Conservation (phyloP, 768 basidiomycete species). For the Phylloporus sp. region DNA sequence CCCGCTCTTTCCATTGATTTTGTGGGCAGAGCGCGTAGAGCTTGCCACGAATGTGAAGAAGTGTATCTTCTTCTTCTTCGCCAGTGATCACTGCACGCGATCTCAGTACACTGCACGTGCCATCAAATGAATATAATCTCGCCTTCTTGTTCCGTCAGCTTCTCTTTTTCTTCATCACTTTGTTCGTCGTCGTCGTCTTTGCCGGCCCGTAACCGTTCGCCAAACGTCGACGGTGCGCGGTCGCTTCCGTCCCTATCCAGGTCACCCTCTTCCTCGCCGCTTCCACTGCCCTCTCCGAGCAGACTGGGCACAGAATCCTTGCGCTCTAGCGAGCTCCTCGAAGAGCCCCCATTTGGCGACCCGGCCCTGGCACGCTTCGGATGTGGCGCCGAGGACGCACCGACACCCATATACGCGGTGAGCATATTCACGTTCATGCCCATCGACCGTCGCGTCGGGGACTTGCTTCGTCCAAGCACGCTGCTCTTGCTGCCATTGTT, state of each 20-base stretch:
- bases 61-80: slow-evolving; percentile 76
- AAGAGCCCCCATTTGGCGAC: slow-evolving; percentile 42
- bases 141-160: slow-evolving; percentile 68
- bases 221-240: slow-evolving; percentile 43
- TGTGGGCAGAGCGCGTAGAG: slow-evolving; percentile 54
- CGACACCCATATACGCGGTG: slow-evolving; percentile 50
- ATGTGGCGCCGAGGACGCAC: slow-evolving; percentile 37
- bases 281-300: slow-evolving; percentile 31
- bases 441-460: slow-evolving; percentile 45
- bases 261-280: slow-evolving; percentile 43
- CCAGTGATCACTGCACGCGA: slow-evolving; percentile 57
- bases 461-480: slow-evolving; percentile 42
- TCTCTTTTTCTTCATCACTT: slow-evolving; percentile 37
- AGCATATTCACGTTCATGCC: slow-evolving; percentile 49
- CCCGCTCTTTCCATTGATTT: slow-evolving; percentile 73
- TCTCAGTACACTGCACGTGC: neutral
- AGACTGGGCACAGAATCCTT: slow-evolving; percentile 24
- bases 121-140: slow-evolving; percentile 16
- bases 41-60: slow-evolving; percentile 75
- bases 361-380: slow-evolving; percentile 53
- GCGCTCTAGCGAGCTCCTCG: slow-evolving; percentile 43
- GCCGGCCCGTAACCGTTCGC: slow-evolving; percentile 60
- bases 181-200: slow-evolving; percentile 55
- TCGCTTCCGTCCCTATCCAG: slow-evolving; percentile 28
- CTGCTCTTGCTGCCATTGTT: slow-evolving; percentile 19